These are phyloP conservation scores for Tremella fuciformis DNA, from an alignment of 768 basidiomycete species.

Conservation along the genomic window DNA sequence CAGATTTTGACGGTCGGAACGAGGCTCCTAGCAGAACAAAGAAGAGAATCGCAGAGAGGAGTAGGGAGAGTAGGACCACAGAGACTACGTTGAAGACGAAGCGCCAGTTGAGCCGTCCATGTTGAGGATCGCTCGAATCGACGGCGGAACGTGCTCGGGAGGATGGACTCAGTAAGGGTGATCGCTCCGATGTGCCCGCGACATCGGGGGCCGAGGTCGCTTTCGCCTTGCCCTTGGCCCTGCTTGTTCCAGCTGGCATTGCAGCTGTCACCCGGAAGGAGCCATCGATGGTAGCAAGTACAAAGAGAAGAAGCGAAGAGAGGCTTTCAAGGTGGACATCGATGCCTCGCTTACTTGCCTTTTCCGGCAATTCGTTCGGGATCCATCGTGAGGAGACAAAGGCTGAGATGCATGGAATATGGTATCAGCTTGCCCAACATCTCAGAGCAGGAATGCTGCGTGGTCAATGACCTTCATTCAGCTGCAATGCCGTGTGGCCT, in stretches of 20 bases:
- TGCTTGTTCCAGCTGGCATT: not conserved
- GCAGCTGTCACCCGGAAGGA: not conserved
- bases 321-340: too few species aligned
- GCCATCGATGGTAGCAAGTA: not conserved
- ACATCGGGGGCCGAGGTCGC: conserved; percentile 12
- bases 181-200: not conserved
- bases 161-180: conserved; percentile 22
- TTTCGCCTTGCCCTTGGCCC: conserved; percentile 23
- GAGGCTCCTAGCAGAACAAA: conserved; percentile 35
- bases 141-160: not conserved
- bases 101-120: conserved; percentile 3
- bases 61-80: conserved; percentile 30
- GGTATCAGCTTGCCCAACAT: too few species aligned
- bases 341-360: not conserved
- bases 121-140: conserved; percentile 1
- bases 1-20: conserved; percentile 35
- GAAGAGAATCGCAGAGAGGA: conserved; percentile 31
- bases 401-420: too few species aligned
- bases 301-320: not conserved
- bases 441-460: too few species aligned
- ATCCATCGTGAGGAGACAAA: too few species aligned
- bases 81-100: conserved; percentile 22
- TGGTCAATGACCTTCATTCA: too few species aligned
- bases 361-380: not conserved
- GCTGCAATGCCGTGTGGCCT: too few species aligned